These are phyloP conservation scores for Chalciporus sphaerocephalus DNA, from an alignment of 768 basidiomycete species.

Conservation along the genomic window DNA sequence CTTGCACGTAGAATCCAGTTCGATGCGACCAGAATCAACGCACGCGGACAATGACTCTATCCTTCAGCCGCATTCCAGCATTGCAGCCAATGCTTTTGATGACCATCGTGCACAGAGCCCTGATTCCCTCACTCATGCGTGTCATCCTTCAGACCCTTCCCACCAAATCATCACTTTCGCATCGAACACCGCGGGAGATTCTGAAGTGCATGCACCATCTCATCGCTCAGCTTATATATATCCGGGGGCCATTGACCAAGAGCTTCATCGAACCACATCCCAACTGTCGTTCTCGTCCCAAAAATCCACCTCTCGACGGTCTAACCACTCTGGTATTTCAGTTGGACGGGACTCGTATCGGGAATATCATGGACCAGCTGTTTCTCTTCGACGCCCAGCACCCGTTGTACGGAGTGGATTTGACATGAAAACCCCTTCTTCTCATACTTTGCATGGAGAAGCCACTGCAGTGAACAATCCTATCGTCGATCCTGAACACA, in stretches of 20 bases:
- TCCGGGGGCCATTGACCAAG: not conserved
- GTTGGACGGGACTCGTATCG: slow-evolving; percentile 23
- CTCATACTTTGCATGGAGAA: not conserved
- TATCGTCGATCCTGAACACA: not conserved
- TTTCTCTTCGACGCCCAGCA: slow-evolving; percentile 11
- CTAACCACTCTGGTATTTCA: slow-evolving; percentile 13
- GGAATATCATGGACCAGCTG: slow-evolving; percentile 13
- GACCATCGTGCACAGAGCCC: not conserved
- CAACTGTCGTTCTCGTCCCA: slow-evolving; percentile 8
- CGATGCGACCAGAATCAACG: not conserved
- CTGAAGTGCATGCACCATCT: not conserved
- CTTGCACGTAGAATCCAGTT: slow-evolving; percentile 15
- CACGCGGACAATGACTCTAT: not conserved
- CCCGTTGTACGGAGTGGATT: not conserved
- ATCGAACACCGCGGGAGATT: not conserved
- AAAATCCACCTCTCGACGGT: slow-evolving; percentile 13
- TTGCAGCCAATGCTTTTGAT: not conserved
- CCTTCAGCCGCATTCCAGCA: not conserved
- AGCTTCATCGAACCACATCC: slow-evolving; percentile 7
- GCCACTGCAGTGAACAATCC: not conserved
- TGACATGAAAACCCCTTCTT: not conserved
- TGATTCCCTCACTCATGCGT: not conserved
- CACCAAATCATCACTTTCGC: not conserved
- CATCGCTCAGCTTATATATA: not conserved
- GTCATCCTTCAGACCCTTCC: slow-evolving; percentile 2